Percentiles rank a stretch among this genome's conserved stretches.
phyloP scores from a whole-genome alignment of 768 basidiomycete genomes.

The Chalciporus piperatus region DNA sequence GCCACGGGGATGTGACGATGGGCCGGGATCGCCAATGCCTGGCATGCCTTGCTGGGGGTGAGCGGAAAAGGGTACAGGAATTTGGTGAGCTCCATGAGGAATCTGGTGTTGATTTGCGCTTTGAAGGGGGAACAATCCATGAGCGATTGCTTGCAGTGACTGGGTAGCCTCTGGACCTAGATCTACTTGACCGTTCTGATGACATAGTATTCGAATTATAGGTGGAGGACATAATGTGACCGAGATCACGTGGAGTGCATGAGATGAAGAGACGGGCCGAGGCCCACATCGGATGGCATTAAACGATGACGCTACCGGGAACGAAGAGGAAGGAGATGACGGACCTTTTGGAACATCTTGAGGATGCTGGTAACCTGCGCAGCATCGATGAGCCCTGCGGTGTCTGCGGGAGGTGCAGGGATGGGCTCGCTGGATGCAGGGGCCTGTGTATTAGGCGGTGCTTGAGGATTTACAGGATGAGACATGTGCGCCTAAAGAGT shows the following conservation, averaged over 20 bases:
- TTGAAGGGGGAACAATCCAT: slow-evolving; percentile 34
- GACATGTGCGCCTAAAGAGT: slow-evolving; percentile 11
- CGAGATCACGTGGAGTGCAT: slow-evolving; percentile 24
- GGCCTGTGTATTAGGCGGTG: slow-evolving; percentile 13
- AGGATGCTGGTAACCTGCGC: slow-evolving; percentile 60
- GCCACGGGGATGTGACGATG: slow-evolving; percentile 69
- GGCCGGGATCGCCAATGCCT: slow-evolving; percentile 62
- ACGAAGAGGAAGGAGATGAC: slow-evolving; percentile 16
- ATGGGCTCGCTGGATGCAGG: slow-evolving; percentile 8
- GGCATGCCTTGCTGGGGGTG: slow-evolving; percentile 39
- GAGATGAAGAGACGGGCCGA: slow-evolving; percentile 1
- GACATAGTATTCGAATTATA: background rate
- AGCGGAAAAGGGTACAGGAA: slow-evolving; percentile 33
- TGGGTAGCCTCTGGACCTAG: slow-evolving; percentile 63
- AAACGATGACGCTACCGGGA: background rate
- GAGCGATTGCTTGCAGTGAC: slow-evolving; percentile 52
- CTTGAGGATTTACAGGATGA: slow-evolving; percentile 7
- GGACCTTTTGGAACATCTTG: slow-evolving; percentile 57
- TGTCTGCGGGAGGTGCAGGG: slow-evolving; percentile 8
- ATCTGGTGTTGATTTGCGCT: slow-evolving; percentile 30
- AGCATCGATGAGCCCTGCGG: slow-evolving; percentile 37
- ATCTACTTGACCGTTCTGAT: slow-evolving; percentile 47
- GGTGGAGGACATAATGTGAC: slow-evolving; percentile 20
- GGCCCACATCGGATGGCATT: background rate
- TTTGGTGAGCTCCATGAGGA: slow-evolving; percentile 21